Base-by-base conservation (phyloP, 2,329 filamentous ascomycete genomes). In the Cladosporium sp. region DNA sequence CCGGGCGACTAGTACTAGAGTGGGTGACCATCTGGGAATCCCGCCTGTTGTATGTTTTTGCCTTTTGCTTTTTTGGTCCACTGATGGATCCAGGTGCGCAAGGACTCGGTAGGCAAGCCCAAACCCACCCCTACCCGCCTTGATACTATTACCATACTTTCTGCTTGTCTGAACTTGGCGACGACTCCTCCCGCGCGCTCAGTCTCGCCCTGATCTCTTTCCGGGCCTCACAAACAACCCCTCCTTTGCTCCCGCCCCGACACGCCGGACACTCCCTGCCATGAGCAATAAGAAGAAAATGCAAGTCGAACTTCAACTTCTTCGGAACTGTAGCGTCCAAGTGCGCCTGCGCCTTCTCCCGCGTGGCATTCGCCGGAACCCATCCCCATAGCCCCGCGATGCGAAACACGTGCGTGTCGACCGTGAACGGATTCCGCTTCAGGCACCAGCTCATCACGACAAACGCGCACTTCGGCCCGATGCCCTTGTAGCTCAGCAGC, bases 391-490 rank as follows among this genome's bases (percentile, higher is more conserved):
- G 34, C 35, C 53, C 49, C n/a, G 53, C 37, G 18, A 55, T 46
- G 2, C 53, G 53, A 49, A 46, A 52, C 5, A 55, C 46, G 38
- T 55, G 53, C 11, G 43, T 43, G 31, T 55, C 53, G 13, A 54
- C 48, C 7, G 53, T 46, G 38, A 54, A 54, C 10, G 35, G 32
- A 16, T n/a, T 40, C 9, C 46, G n/a, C 14, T 40, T 40, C 18
- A 49, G 14, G 31, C 38, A 49, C 13, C 14, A 28, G 35, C 35
- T 31, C 35, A 56, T 46, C 4, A 56, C 54, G n/a, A 45, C 41
- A 19, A 28, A 52, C 5, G 78, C 78, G 33, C 77, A 80, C 69
- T 80, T 81, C 57, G 76, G 75, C 0, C 77, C 78, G 1, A 81
- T 75, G 48, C 77, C 77, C 28, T 71, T 67, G 58, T 78, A 80